phyloP scores from a whole-genome alignment of 108 stramenopile genomes.

The Craspedostauros australis region DNA sequence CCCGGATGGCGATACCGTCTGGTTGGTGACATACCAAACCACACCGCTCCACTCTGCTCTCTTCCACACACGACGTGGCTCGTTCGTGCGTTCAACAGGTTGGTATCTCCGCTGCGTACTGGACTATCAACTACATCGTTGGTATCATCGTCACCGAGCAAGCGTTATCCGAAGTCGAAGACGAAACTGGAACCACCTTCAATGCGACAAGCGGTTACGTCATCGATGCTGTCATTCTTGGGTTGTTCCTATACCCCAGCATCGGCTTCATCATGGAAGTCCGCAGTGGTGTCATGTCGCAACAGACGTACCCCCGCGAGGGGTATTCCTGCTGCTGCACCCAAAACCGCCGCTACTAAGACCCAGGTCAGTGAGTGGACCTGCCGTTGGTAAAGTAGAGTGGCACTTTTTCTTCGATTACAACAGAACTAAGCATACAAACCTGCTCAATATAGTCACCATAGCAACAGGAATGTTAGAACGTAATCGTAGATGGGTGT shows the following conservation, averaged over 20 bases:
- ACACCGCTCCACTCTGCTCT: no score
- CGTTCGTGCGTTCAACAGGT: conserved; percentile 11
- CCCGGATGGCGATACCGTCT: no score
- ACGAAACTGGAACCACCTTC: neutral
- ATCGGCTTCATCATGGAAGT: conserved; percentile 27
- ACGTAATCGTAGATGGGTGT: no score
- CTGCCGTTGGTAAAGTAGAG: no score
- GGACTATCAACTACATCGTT: neutral
- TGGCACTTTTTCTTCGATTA: no score
- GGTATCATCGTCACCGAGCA: neutral
- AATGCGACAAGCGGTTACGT: neutral
- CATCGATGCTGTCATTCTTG: conserved; percentile 3
- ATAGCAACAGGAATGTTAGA: no score
- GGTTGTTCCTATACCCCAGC: conserved; percentile 22
- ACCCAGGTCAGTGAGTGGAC: no score
- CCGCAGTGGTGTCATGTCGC: conserved; percentile 19
- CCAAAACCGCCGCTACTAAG: no score
- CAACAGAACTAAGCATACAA: no score
- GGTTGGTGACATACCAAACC: no score
- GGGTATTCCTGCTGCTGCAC: conserved; percentile 27
- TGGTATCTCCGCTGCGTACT: neutral
- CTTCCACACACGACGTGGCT: no score
- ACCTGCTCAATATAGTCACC: no score
- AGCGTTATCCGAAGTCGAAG: neutral
- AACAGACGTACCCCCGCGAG: conserved; percentile 24